Evolutionary conservation across 495 filamentous ascomycete species (phyloP).

Genomic region (Annulohypoxylon maeteangense): DNA sequence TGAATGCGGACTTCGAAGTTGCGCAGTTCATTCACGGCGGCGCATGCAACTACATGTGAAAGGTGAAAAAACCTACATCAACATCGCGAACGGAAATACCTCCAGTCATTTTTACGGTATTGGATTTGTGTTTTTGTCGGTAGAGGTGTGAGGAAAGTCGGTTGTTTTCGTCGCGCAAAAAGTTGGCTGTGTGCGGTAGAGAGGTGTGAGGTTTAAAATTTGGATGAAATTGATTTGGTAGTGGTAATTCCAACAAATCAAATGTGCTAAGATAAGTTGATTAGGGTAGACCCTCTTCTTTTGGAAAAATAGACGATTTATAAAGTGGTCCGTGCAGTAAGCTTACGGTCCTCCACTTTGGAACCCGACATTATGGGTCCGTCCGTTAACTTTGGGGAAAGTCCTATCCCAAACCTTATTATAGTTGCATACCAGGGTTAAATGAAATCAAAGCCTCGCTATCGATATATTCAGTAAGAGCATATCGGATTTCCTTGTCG

Average conservation of each 20-base stretch:
- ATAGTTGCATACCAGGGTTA: neutral
- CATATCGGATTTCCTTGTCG: neutral
- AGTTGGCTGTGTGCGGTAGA: slow-evolving; percentile 31
- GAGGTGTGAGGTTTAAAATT: slow-evolving; percentile 26
- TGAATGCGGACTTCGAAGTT: neutral
- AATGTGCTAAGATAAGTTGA: slow-evolving; percentile 22
- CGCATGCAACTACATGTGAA: neutral
- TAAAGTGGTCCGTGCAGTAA: neutral
- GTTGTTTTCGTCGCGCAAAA: slow-evolving; percentile 25
- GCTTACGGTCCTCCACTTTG: neutral
- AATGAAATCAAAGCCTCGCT: neutral
- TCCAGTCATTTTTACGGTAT: slow-evolving; percentile 77
- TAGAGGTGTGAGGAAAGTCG: neutral
- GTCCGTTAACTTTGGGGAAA: neutral
- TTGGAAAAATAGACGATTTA: neutral
- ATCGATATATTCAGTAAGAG: neutral
- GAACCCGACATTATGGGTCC: neutral
- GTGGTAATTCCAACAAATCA: neutral
- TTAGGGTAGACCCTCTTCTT: slow-evolving; percentile 29
- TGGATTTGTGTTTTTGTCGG: slow-evolving; percentile 20
- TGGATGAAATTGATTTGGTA: slow-evolving; percentile 5
- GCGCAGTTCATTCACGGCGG: slow-evolving; percentile 22
- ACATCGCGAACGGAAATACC: slow-evolving; percentile 86
- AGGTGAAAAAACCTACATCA: slow-evolving; percentile 61
- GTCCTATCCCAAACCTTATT: neutral